Evolutionary conservation across 2,329 filamentous ascomycete genomes (phyloP), one percentile per base, ranked within the genome.

Genomic region (Fusarium newnesense): DNA sequence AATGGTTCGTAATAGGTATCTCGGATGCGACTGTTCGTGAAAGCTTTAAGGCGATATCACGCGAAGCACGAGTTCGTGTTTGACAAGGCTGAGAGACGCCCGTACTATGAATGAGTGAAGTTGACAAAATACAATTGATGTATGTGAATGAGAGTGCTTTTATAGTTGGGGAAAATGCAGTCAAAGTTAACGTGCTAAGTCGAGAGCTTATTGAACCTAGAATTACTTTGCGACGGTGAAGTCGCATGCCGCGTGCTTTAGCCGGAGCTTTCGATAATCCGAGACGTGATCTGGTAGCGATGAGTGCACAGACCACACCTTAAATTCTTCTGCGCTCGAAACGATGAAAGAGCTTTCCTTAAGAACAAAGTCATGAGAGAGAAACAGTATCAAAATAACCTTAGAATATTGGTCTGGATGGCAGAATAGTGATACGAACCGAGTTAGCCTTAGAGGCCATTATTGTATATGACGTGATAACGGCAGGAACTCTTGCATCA

Each of bases 301-400:
- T 6, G 0, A 1, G 8, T 28, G 81, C 81, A 82, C 79, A 72
- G 80, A 81, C 79, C 80, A 79, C 69, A 82, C 73, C 78, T 82
- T 82, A 82, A 79, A 79, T 74, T 68, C n/a, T 56, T 37, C 26
- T 64, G 54, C 70, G 9, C 32, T 37, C 30, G n/a, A 49, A 13
- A 10, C 24, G 13, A 36, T 36, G 19, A 28, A 26, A 36, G n/a
- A 37, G 32, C 24, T 36, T 26, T 58, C 24, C 6, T 18, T n/a
- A 49, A 24, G n/a, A 57, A 18, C 6, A 28, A 49, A 28, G 42
- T 9, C 24, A 36, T n/a, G 36, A 54, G 50, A 39, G 36, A n/a
- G n/a, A 24, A 24, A 49, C 19, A 36, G 34, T 7, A 21, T 26
- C 15, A 18, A 28, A 26, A 49, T 21, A 34, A 46, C 16, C 13